Conservation (phyloP, 192 early-diverging fungal genomes). For the Coemansia sp. region DNA sequence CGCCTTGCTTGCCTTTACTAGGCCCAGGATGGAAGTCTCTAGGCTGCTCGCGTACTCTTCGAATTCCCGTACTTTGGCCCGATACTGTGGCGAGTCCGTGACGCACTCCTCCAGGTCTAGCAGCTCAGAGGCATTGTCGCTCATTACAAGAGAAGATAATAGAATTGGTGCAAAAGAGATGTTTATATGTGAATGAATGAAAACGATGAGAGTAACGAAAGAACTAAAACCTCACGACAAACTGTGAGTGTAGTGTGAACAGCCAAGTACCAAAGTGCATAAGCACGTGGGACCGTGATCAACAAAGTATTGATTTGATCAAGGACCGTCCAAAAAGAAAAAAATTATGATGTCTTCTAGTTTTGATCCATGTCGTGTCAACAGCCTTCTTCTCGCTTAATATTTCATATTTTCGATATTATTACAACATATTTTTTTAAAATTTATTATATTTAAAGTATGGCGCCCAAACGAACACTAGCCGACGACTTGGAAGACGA, state of each 20-base stretch:
- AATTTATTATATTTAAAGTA: neutral
- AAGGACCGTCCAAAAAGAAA: neutral
- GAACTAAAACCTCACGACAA: neutral
- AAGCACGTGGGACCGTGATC: neutral
- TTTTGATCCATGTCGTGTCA: neutral
- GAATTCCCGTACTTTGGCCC: slow-evolving; percentile 32
- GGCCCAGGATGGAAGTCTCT: slow-evolving; percentile 34
- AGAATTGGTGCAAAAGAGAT: neutral
- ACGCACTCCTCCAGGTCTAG: slow-evolving; percentile 41
- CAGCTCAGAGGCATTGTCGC: slow-evolving; percentile 16
- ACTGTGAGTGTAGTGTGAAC: neutral
- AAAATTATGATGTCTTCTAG: neutral
- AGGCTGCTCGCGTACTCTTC: slow-evolving; percentile 43
- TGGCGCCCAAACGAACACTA: slow-evolving; percentile 16
- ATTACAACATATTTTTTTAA: neutral
- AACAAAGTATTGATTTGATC: slow-evolving; percentile 3
- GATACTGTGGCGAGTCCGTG: slow-evolving; percentile 47
- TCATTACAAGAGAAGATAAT: slow-evolving; percentile 10
- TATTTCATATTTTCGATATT: slow-evolving; percentile 3
- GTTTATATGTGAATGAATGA: neutral
- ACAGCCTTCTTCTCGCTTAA: neutral
- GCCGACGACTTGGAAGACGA: slow-evolving; percentile 51
- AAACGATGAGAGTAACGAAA: neutral
- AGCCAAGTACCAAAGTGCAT: too few species aligned
- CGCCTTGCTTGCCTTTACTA: slow-evolving; percentile 36